These are phyloP conservation scores for Trypanosomatidae sp. DNA, from an alignment of 208 protist genomes.

Conservation along the genomic window DNA sequence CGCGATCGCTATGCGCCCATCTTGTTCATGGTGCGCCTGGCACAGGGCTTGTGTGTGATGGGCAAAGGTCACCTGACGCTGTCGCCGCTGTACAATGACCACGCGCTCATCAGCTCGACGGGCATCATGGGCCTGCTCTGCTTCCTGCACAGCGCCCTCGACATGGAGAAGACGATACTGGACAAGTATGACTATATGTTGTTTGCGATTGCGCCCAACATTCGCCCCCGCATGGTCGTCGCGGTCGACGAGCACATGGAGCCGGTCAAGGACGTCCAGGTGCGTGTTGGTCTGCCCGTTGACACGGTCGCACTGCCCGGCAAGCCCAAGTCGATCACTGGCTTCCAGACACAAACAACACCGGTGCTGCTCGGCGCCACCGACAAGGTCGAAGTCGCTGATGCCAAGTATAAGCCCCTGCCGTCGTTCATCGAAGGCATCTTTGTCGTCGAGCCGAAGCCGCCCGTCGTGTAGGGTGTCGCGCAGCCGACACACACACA, in stretches of 20 bases:
- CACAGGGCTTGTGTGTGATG: constrained; percentile 95
- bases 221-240: constrained; percentile 95
- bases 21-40: constrained; percentile 74
- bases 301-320: constrained; percentile 97
- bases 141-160: constrained; percentile 87
- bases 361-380: constrained; percentile 94
- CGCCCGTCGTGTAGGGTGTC: constrained; percentile 1
- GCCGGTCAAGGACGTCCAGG: constrained; percentile 81
- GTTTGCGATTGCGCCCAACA: constrained; percentile 86
- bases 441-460: constrained; percentile 73
- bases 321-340: constrained; percentile 98
- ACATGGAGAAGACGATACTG: constrained; percentile 88
- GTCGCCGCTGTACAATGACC: constrained; percentile 92
- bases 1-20: constrained; percentile 83
- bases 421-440: constrained; percentile 71
- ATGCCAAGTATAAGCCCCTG: constrained; percentile 83
- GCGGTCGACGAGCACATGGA: constrained; percentile 94
- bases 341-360: constrained; percentile 98
- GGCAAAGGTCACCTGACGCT: constrained; percentile 98
- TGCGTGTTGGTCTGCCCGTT: constrained; percentile 87
- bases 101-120: constrained; percentile 62
- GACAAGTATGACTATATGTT: constrained; percentile 96
- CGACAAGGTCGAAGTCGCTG: constrained; percentile 97
- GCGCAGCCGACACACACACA: too few relatives aligned
- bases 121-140: constrained; percentile 89